Percentiles rank a stretch among this genome's conserved stretches.
Evolutionary conservation across 2,329 filamentous ascomycete genomes (phyloP).

Genomic region (Microcera coccophila): DNA sequence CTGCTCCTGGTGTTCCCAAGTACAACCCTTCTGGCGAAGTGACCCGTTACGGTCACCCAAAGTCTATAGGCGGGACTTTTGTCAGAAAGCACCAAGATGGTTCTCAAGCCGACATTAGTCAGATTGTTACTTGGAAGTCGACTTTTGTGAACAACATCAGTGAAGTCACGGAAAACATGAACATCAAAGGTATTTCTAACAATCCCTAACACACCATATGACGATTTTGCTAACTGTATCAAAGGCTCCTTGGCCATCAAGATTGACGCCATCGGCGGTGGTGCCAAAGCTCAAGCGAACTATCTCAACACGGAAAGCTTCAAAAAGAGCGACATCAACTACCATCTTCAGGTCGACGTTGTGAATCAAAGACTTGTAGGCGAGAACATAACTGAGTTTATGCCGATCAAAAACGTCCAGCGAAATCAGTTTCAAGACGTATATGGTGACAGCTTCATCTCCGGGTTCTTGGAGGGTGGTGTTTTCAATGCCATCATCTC

Average conservation of each 20-base stretch:
- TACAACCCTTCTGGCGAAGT: no score
- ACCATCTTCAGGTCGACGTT: slow-evolving; percentile 3
- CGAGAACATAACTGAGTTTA: slow-evolving; percentile 7
- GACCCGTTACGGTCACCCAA: no score
- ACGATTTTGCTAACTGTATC: background rate
- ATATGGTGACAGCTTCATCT: slow-evolving; percentile 19
- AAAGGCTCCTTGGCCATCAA: slow-evolving; percentile 6
- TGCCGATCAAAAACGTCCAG: slow-evolving; percentile 5
- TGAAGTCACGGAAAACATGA: slow-evolving; percentile 5
- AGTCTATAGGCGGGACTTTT: no score
- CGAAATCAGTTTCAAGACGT: slow-evolving; percentile 10
- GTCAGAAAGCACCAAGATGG: slow-evolving; percentile 1
- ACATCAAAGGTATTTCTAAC: slow-evolving; percentile 10
- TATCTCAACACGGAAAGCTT: slow-evolving; percentile 5
- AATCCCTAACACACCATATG: no score
- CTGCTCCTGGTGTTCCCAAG: no score
- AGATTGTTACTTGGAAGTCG: slow-evolving; percentile 9
- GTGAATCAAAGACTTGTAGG: slow-evolving; percentile 8
- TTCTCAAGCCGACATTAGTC: slow-evolving; percentile 10
- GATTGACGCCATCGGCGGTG: slow-evolving; percentile 1
- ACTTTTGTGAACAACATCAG: slow-evolving; percentile 5
- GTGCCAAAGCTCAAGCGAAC: slow-evolving; percentile 1
- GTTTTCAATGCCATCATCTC: slow-evolving; percentile 7
- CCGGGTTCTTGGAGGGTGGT: slow-evolving; percentile 12
- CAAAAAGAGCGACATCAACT: slow-evolving; percentile 4